These are phyloP conservation scores for Fusarium sp. DNA, from an alignment of 2,329 filamentous ascomycete species.

Conservation along the genomic window DNA sequence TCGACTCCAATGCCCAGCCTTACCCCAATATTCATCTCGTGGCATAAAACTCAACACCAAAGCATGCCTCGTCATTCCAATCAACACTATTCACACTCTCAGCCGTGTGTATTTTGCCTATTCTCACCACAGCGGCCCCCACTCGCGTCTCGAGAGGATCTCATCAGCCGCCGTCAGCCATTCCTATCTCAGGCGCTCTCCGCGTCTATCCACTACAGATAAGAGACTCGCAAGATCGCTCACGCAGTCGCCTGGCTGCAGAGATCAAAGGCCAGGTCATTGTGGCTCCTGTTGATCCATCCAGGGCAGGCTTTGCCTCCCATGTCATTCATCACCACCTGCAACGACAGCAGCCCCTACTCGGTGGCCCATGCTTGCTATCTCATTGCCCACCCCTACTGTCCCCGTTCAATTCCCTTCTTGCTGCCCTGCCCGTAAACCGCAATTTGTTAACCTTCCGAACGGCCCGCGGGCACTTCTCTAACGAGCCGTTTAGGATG, in stretches of 20 bases:
- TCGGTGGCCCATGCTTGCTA: neutral
- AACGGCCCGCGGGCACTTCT: slow-evolving; percentile 3
- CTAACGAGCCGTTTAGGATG: neutral
- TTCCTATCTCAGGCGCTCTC: neutral
- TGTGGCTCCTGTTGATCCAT: neutral
- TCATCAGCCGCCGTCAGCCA: neutral
- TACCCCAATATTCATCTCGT: neutral
- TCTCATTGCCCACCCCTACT: neutral
- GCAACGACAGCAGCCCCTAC: slow-evolving; percentile 3
- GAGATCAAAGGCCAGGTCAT: slow-evolving; percentile 7
- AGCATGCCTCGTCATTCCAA: slow-evolving; percentile 15
- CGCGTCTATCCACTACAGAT: slow-evolving; percentile 3
- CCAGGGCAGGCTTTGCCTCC: neutral
- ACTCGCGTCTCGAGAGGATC: slow-evolving; percentile 11
- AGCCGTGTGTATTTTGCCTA: slow-evolving; percentile 16
- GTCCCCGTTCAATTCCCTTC: neutral
- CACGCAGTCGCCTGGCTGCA: neutral
- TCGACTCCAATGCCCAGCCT: slow-evolving; percentile 3
- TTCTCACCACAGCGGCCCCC: slow-evolving; percentile 12
- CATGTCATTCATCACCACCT: slow-evolving; percentile 3
- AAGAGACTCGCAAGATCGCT: neutral
- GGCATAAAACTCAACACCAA: slow-evolving; percentile 12
- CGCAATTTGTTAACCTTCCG: neutral
- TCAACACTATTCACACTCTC: slow-evolving; percentile 16
- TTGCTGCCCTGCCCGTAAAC: neutral